Base-by-base conservation (phyloP, 768 basidiomycete species). In the Suillus weaverae region DNA sequence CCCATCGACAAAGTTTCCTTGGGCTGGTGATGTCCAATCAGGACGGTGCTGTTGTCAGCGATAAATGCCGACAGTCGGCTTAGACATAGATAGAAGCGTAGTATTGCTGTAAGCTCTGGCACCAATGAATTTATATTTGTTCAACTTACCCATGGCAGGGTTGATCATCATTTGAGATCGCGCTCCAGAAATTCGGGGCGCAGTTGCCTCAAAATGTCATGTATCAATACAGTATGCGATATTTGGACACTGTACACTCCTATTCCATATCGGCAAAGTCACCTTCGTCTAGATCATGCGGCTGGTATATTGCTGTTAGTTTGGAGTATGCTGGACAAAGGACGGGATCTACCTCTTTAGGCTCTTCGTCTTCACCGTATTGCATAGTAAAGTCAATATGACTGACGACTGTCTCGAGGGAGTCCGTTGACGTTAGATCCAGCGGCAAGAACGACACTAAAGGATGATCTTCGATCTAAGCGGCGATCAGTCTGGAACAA, bases 361-460 rank as follows among this genome's bases (percentile, higher is more conserved):
- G 96, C 73, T 99, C 97, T 74, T 99, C 97, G 65, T 96, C 94
- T 80, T 99, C 97, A 39, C 97, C 97, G 71, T 97, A 99, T 74
- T 99, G 97, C 89, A 99, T 95, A 64, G 94, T 91, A 71, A 94
- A 97, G 79, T 99, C 97, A 62, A 99, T 92, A 75, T 99, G 95
- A 74, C 94, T 95, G 65, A 99, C 83, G 11, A 98, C 89, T 2
- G 86, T 89, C 72, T 94, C 92, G 61, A 99, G 83, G 1, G 95
- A 96, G 70, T 97, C 94, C 57, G 95, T 86, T 67, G 88, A 86
- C 18, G 94, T 89, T 39, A 99, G 86, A 78, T 99, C 95, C 46
- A 99, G 84, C 4, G 97, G 96, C 43, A 99, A 79, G 81, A 99
- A 99, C 2, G 95, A 95, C 26, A 99, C 97, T 46, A 99, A 85